A percentile compares a stretch with the other conserved stretches of the same genome.
Evolutionary conservation across 2,329 filamentous ascomycete genomes (phyloP).

Genomic region (Fusarium continuum): DNA sequence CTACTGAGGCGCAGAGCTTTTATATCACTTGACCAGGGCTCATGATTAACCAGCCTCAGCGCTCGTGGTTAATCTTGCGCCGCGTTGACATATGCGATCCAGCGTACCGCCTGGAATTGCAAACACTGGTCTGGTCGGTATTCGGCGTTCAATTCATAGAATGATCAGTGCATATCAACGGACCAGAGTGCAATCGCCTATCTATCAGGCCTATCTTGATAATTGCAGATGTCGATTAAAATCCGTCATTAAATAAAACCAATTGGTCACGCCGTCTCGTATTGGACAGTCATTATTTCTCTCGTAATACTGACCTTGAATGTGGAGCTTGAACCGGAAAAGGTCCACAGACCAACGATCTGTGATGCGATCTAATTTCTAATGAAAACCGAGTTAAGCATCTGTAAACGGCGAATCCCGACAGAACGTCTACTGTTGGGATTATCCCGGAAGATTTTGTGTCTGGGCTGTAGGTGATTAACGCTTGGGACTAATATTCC

Average conservation of each 20-base stretch:
- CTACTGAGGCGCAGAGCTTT: constrained; percentile 4
- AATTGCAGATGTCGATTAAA: neutral
- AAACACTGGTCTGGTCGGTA: constrained; percentile 7
- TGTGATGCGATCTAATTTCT: constrained; percentile 24
- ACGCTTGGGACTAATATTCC: neutral
- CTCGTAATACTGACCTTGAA: constrained; percentile 15
- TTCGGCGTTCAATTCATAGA: constrained; percentile 10
- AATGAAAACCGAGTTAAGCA: constrained; percentile 26
- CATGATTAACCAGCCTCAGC: neutral
- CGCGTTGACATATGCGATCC: neutral
- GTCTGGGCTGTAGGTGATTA: neutral
- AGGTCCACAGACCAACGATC: constrained; percentile 18
- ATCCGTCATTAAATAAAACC: constrained; percentile 35
- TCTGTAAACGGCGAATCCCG: constrained; percentile 24
- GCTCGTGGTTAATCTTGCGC: neutral
- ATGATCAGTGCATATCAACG: constrained; percentile 24
- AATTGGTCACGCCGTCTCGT: constrained; percentile 22
- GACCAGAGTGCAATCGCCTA: constrained; percentile 29
- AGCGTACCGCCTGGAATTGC: neutral
- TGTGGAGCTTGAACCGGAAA: constrained; percentile 3
- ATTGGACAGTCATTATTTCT: constrained; percentile 13
- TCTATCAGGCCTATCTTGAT: constrained; percentile 34
- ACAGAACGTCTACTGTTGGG: no score
- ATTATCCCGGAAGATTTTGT: neutral
- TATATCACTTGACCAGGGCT: constrained; percentile 14